These are phyloP conservation scores for Thoreauomyces humboldtii DNA, from an alignment of 192 early-diverging fungal genomes.

Conservation along the genomic window DNA sequence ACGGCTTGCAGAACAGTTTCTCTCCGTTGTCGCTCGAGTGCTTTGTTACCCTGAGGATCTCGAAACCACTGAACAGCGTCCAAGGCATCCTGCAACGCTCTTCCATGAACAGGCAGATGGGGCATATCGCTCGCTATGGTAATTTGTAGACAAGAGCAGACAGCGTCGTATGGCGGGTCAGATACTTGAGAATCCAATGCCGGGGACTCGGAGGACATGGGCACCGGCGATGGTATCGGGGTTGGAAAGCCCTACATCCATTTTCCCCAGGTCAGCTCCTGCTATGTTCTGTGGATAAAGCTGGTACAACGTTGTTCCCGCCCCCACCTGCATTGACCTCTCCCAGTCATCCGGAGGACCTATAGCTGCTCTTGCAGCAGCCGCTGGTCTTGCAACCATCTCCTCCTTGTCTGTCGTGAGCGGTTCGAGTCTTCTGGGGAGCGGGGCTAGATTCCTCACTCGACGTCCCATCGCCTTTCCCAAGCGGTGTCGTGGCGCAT, in stretches of 20 bases:
- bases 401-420: too few relatives aligned
- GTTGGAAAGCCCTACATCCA: conserved; percentile 1
- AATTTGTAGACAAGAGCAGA: not conserved
- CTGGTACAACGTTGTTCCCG: not conserved
- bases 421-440: not conserved
- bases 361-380: not conserved
- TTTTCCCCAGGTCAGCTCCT: not conserved
- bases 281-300: not conserved
- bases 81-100: conserved; percentile 1
- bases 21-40: conserved; percentile 3
- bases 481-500: too few relatives aligned
- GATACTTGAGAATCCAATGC: not conserved
- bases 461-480: not conserved
- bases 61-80: conserved; percentile 16
- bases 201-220: conserved; percentile 1
- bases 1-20: conserved; percentile 22
- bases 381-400: not conserved
- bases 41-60: not conserved
- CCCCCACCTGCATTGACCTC: not conserved
- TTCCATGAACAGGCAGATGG: not conserved
- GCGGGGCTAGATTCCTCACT: not conserved
- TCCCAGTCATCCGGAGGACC: not conserved
- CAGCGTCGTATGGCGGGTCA: not conserved
- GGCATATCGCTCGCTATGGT: not conserved
- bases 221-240: conserved; percentile 2